Conservation (phyloP, 805 yeast genomes). For the Grigorovia transvaalensis region DNA sequence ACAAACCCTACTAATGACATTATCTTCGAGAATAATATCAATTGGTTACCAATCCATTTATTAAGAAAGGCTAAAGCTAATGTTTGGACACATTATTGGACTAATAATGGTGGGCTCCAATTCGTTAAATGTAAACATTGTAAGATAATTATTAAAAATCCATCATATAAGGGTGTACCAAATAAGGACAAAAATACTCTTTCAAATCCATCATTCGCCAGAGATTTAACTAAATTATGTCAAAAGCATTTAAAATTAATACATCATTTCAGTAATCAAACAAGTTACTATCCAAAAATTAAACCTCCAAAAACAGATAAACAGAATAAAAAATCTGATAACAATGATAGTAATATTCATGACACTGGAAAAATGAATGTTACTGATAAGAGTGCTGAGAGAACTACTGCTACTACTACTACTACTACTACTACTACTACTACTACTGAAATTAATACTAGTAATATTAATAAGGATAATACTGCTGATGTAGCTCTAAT, state of each 20-base stretch:
- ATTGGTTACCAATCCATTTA: constrained; percentile 11
- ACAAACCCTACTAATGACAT: constrained; percentile 3
- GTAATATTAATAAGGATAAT: too few species aligned
- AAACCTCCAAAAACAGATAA: background rate
- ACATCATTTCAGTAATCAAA: constrained; percentile 7
- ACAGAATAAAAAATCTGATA: background rate
- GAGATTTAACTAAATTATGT: background rate
- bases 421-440: background rate
- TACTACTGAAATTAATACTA: background rate
- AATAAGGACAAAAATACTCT: background rate
- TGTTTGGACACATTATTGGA: constrained; percentile 12
- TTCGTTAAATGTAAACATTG: constrained; percentile 13
- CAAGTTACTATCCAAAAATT: constrained; percentile 2
- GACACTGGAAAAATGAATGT: background rate
- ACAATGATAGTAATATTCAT: background rate
- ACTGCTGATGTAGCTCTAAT: background rate
- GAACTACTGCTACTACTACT: background rate
- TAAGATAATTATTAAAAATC: constrained; percentile 5
- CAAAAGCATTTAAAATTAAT: constrained; percentile 7
- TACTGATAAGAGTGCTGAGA: background rate
- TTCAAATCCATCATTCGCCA: background rate
- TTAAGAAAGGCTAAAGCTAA: constrained; percentile 5
- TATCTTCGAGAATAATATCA: constrained; percentile 2
- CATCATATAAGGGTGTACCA: background rate
- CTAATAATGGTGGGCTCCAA: background rate